Evolutionary conservation across 768 basidiomycete species (phyloP), one percentile per base, ranked within the genome.

Genomic region (Tubosaeta sp.): DNA sequence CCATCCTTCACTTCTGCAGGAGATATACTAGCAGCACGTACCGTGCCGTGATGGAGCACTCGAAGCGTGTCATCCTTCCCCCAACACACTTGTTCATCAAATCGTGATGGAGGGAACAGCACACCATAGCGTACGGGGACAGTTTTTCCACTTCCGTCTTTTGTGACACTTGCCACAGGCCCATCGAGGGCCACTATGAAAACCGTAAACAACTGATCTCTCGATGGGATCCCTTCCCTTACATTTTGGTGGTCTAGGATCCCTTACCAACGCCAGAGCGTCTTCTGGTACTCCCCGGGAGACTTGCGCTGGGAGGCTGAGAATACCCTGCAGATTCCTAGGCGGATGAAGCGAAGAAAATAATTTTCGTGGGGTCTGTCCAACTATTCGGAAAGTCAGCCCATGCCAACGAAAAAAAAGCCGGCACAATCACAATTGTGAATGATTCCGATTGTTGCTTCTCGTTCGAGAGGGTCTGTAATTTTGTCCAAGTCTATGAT

Each of bases 401-500:
- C 11, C 31, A 25, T 12, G 43, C 16, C 38, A 51, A 19, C 41
- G 33, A 11, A 22, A 5, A 35, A 13, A 29, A 17, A 31, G 13
- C 42, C 7, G 46, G 31, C 13, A n/a, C 63, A 79, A 35, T 62
- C 59, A 90, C 91, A 97, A 56, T 95, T 95, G 67, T 95, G 93
- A 45, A 97, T 95, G 51, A 95, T 95, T 2, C 93, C 93, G 17
- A 95, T 88, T 7, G 91, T 92, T 0, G 95, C 94, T 62, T 93
- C 91, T 33, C 88, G 81, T 71, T 97, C 91, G 8, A 91, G 73
- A 43, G 91, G 85, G 64, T 97, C 88, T 6, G 81, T 80, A 50
- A 97, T 95, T 4, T 79, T 69, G 65, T 97, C 95, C 22, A 97
- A 71, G 67, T 97, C 94, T 89, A 34, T 46, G 25, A 42, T 26